Evolutionary conservation across 192 early-diverging fungal species (phyloP).

Genomic region (Coemansia sp.): DNA sequence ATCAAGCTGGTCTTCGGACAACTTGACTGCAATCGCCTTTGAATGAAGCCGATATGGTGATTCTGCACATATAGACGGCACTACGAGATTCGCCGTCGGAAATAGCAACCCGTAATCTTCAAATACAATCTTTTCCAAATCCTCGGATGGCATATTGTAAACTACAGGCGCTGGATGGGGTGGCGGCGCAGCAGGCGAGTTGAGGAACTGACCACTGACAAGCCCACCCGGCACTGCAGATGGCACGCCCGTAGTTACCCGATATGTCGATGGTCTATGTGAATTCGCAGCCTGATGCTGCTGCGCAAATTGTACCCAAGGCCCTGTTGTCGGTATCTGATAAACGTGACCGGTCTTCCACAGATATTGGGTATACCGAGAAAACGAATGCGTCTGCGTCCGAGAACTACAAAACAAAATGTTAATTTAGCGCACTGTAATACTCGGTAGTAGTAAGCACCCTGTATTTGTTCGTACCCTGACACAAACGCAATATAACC

Average conservation of each 20-base stretch:
- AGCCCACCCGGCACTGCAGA: slow-evolving; percentile 16
- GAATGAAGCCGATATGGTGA: slow-evolving; percentile 5
- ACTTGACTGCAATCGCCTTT: slow-evolving; percentile 3
- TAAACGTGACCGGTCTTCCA: slow-evolving; percentile 3
- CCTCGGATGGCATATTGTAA: background rate
- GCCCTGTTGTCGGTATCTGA: slow-evolving; percentile 7
- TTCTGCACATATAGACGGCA: slow-evolving; percentile 1
- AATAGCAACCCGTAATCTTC: slow-evolving; percentile 12
- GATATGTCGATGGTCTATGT: background rate
- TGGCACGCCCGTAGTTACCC: slow-evolving; percentile 8
- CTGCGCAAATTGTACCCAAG: slow-evolving; percentile 5
- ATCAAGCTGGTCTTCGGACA: slow-evolving; percentile 13
- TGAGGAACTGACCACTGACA: slow-evolving; percentile 2
- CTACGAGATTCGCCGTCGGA: background rate
- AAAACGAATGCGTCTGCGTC: background rate
- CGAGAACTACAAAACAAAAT: background rate
- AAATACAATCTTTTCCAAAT: slow-evolving; percentile 13
- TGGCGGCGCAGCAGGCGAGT: slow-evolving; percentile 5
- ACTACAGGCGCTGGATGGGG: background rate
- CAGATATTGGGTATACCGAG: background rate
- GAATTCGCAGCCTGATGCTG: background rate
- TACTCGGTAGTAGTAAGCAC: background rate
- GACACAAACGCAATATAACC: slow-evolving; percentile 7
- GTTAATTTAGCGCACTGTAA: too few relatives aligned
- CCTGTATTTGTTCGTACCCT: background rate